Conservation (phyloP, 2,329 filamentous ascomycete genomes). For the Aspergillus sp. region DNA sequence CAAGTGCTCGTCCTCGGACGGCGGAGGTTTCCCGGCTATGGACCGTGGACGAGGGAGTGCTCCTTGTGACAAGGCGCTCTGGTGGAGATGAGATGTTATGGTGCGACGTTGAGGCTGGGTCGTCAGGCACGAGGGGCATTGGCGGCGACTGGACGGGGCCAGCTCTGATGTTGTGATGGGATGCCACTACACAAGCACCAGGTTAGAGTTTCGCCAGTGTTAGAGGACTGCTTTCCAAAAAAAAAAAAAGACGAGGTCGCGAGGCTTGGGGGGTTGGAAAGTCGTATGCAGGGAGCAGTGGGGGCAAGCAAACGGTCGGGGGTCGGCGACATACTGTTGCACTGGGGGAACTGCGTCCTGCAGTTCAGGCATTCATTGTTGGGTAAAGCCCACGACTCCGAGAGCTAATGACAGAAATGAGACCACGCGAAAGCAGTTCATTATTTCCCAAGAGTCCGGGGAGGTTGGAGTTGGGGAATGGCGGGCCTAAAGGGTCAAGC, state of each 20-base stretch:
- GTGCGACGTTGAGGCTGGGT: constrained; percentile 37
- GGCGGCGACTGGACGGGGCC: constrained; percentile 38
- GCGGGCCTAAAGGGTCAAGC: neutral
- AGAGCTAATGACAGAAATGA: constrained; percentile 14
- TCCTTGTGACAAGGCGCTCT: constrained; percentile 39
- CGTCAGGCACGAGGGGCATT: constrained; percentile 44
- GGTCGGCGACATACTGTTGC: constrained; percentile 21
- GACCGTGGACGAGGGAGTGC: constrained; percentile 37
- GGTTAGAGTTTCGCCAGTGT: constrained; percentile 10
- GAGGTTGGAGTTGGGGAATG: constrained; percentile 1
- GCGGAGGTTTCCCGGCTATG: constrained; percentile 47
- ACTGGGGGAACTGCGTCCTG: constrained; percentile 12
- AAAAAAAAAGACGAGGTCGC: neutral
- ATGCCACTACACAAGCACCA: constrained; percentile 31
- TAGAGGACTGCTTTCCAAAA: neutral
- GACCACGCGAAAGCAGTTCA: constrained; percentile 18
- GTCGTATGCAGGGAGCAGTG: constrained; percentile 9
- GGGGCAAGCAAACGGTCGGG: constrained; percentile 8
- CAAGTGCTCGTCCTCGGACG: constrained; percentile 42
- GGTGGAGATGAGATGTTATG: constrained; percentile 38
- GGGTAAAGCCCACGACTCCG: constrained; percentile 14
- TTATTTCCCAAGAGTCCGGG: constrained; percentile 19
- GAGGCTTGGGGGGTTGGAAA: neutral
- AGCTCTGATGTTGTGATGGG: constrained; percentile 39
- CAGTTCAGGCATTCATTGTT: constrained; percentile 20